A percentile compares a stretch with the other conserved stretches of the same genome.
Evolutionary conservation across 495 filamentous ascomycete genomes (phyloP).

Genomic region (Monascus purpureus): DNA sequence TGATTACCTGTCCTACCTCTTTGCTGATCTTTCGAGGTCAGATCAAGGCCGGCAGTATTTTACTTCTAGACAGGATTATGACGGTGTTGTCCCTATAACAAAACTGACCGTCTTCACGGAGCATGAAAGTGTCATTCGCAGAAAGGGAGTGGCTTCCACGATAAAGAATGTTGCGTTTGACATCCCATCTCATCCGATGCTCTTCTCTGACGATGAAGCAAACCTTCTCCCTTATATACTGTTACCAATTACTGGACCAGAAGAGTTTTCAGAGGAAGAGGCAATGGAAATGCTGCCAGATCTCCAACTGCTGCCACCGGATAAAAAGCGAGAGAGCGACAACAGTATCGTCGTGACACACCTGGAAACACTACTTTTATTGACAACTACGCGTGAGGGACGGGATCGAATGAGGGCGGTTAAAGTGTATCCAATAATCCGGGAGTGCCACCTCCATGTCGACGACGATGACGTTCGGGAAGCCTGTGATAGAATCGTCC

Average conservation of each 20-base stretch:
- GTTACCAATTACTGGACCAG: slow-evolving; percentile 47
- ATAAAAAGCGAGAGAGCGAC: slow-evolving; percentile 74
- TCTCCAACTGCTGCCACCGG: slow-evolving; percentile 72
- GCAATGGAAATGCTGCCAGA: slow-evolving; percentile 68
- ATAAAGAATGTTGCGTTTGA: slow-evolving; percentile 80
- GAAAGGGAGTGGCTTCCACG: slow-evolving; percentile 80
- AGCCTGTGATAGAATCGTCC: slow-evolving; percentile 77
- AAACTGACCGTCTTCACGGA: slow-evolving; percentile 90
- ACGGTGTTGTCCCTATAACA: slow-evolving; percentile 64
- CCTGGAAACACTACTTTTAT: slow-evolving; percentile 69
- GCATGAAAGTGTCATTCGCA: slow-evolving; percentile 60
- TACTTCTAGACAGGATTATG: slow-evolving; percentile 55
- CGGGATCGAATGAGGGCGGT: slow-evolving; percentile 55
- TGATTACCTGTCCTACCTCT: slow-evolving; percentile 86
- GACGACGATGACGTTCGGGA: slow-evolving; percentile 72
- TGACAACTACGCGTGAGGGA: slow-evolving; percentile 67
- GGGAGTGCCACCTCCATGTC: slow-evolving; percentile 70
- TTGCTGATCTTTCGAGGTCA: slow-evolving; percentile 81
- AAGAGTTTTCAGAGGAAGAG: slow-evolving; percentile 51
- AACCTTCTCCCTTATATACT: slow-evolving; percentile 80
- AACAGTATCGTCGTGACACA: slow-evolving; percentile 64
- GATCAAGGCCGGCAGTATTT: slow-evolving; percentile 65
- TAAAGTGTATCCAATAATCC: slow-evolving; percentile 79
- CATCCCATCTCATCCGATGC: slow-evolving; percentile 50
- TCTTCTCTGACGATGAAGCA: slow-evolving; percentile 59